Base-by-base conservation (phyloP, 768 basidiomycete genomes). In the Collybiopsis luxurians region DNA sequence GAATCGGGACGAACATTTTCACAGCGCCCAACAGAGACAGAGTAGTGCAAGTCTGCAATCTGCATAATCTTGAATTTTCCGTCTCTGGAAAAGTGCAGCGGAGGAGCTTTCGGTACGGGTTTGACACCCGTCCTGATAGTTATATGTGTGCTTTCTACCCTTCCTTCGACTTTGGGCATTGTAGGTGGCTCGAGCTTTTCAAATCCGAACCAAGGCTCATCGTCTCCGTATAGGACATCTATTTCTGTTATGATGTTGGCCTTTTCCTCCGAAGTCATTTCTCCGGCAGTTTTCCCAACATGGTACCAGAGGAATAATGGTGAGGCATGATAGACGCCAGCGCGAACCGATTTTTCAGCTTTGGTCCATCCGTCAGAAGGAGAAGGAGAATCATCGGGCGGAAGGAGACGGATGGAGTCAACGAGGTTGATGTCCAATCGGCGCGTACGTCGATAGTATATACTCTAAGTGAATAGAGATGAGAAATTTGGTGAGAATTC, bases 21-120 rank as follows among this genome's bases (percentile, higher is more conserved):
- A 66, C 96, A 98, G 7, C 71, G 63, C 2, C 94, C 94, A 31
- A 80, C 78, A 3, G 86, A 83, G 50, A 95, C 92, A 0, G 90
- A 91, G 71, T 84, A 98, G 69, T 99, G 96, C 27, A 99, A 77
- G 69, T 99, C 96, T 4, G 96, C 96, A 30, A 98, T 80, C 73
- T 94, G 90, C 43, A 95, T 75, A 57, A 96, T 84, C 69, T 87
- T 95, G 82, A 95, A 95, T 48, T 82, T 87, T 3, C 96, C 96
- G 24, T 88, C 80, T 26, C 70, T 76, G 23, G 86, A 85, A 75
- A 99, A 97, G 61, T 91, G 91, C 2, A 93, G 81, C 1, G 89
- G 87, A 2, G 84, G 85, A 1, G 92, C 87, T 19, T 75, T 80
- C 2, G 92, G 90, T 2, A 86, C 79, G 19, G 73, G 89, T 68